Evolutionary conservation across 2,329 filamentous ascomycete genomes (phyloP), one percentile per base, ranked within the genome.

Genomic region (Neofusicoccum sp.): DNA sequence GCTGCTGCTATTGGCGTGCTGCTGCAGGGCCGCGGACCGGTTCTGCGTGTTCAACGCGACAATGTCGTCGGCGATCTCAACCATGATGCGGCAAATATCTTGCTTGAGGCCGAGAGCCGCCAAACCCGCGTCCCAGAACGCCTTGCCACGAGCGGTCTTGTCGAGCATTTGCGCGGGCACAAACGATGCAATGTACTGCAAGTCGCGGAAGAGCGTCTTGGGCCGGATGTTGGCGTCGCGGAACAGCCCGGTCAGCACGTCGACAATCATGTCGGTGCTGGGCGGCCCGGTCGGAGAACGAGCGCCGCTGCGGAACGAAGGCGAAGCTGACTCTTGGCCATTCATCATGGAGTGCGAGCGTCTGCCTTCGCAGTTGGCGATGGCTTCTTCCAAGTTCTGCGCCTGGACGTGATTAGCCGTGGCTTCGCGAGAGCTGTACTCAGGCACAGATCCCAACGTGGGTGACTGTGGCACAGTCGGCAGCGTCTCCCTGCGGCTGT

Each of bases 91-190:
- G 74, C 91, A 93, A 4, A 95, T 87, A 65, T 96, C 91, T 65
- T 91, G 87, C 74, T 97, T 98, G 58, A 96, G 82, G 36, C 87
- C 86, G n/a, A 97, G 80, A 1, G 93, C 92, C 0, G 95, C 93
- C 5, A 96, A 83, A 0, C 90, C 91, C 28, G 92, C 89, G 68
- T 96, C 91, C 84, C 92, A 90, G 72, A 98, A 98, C 0, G 93
- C 91, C 67, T 92, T 95, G 40, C 85, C 82, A 56, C 80, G 79
- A 14, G 83, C 80, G 3, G 80, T 82, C 66, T 82, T 82, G 72
- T 85, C 84, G 11, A 88, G 75, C 44, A 81, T 81, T 9, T 82
- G 77, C 4, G 80, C 77, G 1, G 85, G 83, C 3, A 86, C 79
- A 63, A 88, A 85, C 0, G 85, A 82, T 3, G 85, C 84, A 62